Evolutionary conservation across 1,139 yeast species (phyloP).

Genomic region (Groenewaldozyma auringiensis): DNA sequence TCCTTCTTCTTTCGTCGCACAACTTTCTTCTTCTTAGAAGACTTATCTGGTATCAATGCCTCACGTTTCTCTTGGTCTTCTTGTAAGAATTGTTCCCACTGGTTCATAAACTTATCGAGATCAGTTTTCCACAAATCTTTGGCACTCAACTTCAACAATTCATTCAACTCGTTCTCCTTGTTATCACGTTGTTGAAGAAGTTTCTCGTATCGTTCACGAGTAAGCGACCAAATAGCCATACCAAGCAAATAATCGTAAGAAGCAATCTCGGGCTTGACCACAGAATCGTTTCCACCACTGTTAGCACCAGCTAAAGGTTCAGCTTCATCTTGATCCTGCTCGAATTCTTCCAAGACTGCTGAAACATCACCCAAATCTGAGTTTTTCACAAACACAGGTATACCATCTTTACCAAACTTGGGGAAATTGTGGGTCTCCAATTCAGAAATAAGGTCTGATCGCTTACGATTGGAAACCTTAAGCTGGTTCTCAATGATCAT

Average conservation of each 20-base stretch:
- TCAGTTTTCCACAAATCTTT: slow-evolving; percentile 86
- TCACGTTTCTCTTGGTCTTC: slow-evolving; percentile 43
- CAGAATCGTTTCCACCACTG: slow-evolving; percentile 22
- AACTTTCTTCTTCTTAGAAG: slow-evolving; percentile 18
- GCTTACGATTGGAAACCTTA: slow-evolving; percentile 65
- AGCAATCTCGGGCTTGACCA: slow-evolving; percentile 25
- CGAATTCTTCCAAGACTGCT: slow-evolving; percentile 28
- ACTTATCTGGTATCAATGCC: slow-evolving; percentile 19
- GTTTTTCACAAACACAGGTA: slow-evolving; percentile 35
- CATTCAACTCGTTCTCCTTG: slow-evolving; percentile 65
- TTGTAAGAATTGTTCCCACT: slow-evolving; percentile 58
- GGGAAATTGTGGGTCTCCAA: slow-evolving; percentile 63
- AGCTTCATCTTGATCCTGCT: slow-evolving; percentile 27
- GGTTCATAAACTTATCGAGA: slow-evolving; percentile 59
- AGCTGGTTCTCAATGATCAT: slow-evolving; percentile 74
- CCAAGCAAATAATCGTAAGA: slow-evolving; percentile 43
- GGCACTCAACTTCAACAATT: slow-evolving; percentile 60
- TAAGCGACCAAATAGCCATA: slow-evolving; percentile 93
- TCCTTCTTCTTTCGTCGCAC: slow-evolving; percentile 9
- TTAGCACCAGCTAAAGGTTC: slow-evolving; percentile 35
- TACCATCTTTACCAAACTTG: slow-evolving; percentile 63
- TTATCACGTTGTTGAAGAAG: slow-evolving; percentile 63
- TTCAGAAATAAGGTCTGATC: slow-evolving; percentile 54
- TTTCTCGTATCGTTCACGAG: slow-evolving; percentile 79
- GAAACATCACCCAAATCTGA: slow-evolving; percentile 32